phyloP scores from a whole-genome alignment of 306 rosid species.

The Prunus mume region DNA sequence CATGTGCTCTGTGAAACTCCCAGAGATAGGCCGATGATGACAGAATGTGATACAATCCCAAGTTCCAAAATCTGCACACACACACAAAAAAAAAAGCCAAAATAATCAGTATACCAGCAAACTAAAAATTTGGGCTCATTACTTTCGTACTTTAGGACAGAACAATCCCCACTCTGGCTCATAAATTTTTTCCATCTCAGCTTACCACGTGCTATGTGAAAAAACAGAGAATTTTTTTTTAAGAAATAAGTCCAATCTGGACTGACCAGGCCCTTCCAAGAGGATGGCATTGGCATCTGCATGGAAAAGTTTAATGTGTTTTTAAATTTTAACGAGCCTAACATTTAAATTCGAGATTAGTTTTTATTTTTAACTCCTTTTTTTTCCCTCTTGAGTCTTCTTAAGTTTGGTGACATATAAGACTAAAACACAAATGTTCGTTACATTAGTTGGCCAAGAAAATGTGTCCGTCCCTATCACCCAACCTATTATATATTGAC shows the following conservation, averaged over 20 bases:
- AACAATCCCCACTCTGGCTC: neutral
- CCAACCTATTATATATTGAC: neutral
- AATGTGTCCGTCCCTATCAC: no score
- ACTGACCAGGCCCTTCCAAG: neutral
- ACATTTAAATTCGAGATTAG: neutral
- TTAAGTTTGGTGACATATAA: neutral
- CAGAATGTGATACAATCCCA: conserved; percentile 95
- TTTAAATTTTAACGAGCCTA: neutral
- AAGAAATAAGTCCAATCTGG: neutral
- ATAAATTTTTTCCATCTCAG: neutral
- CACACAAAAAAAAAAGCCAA: no score
- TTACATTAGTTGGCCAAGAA: no score
- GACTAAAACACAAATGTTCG: no score
- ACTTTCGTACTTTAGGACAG: neutral
- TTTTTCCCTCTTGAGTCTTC: rapidly evolving
- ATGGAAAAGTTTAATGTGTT: neutral
- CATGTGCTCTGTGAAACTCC: conserved; percentile 97
- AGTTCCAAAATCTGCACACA: conserved; percentile 76
- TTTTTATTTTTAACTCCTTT: neutral
- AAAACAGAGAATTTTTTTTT: no score
- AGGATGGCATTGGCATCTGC: neutral
- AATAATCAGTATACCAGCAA: no score
- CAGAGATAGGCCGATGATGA: conserved; percentile 78
- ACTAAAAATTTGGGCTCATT: no score
- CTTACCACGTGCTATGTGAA: neutral